Conservation (phyloP, 73 alveolate species). For the Urostyla sp. region DNA sequence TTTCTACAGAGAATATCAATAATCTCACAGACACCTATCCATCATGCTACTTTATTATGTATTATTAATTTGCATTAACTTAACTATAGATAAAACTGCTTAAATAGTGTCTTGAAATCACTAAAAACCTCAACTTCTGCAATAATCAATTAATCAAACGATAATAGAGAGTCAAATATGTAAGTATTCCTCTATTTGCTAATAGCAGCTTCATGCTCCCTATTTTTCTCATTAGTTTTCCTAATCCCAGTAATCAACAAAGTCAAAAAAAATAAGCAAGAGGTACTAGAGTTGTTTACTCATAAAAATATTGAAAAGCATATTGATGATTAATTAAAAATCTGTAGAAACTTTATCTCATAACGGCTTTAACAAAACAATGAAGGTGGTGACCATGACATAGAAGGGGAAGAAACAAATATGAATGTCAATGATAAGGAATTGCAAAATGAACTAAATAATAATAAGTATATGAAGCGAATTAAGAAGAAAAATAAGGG, state of each 20-base stretch:
- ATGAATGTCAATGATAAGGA: slow-evolving; percentile 48
- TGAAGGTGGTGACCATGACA: slow-evolving; percentile 52
- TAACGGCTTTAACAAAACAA: slow-evolving; percentile 16
- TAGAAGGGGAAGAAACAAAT: slow-evolving; percentile 44
- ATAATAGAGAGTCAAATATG: slow-evolving; percentile 11
- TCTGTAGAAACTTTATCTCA: slow-evolving; percentile 42
- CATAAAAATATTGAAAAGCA: slow-evolving; percentile 48
- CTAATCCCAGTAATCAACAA: slow-evolving; percentile 62
- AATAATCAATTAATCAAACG: slow-evolving; percentile 18
- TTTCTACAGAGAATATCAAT: background rate
- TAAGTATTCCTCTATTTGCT: slow-evolving; percentile 31
- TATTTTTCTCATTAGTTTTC: slow-evolving; percentile 28
- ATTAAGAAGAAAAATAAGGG: slow-evolving; percentile 59
- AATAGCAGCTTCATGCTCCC: slow-evolving; percentile 48
- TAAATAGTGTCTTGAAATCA: slow-evolving; percentile 44
- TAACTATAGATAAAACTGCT: no score
- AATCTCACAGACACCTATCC: slow-evolving; percentile 28
- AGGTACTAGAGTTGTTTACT: slow-evolving; percentile 52
- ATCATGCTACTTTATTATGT: slow-evolving; percentile 17
- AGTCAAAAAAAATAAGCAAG: slow-evolving; percentile 57
- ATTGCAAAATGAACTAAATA: slow-evolving; percentile 40
- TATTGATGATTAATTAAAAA: slow-evolving; percentile 48
- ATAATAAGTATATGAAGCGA: slow-evolving; percentile 45
- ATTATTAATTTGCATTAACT: no score
- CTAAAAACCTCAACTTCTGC: slow-evolving; percentile 48